Evolutionary conservation across 2,329 filamentous ascomycete species (phyloP).

Genomic region (Blastomyces parvus): DNA sequence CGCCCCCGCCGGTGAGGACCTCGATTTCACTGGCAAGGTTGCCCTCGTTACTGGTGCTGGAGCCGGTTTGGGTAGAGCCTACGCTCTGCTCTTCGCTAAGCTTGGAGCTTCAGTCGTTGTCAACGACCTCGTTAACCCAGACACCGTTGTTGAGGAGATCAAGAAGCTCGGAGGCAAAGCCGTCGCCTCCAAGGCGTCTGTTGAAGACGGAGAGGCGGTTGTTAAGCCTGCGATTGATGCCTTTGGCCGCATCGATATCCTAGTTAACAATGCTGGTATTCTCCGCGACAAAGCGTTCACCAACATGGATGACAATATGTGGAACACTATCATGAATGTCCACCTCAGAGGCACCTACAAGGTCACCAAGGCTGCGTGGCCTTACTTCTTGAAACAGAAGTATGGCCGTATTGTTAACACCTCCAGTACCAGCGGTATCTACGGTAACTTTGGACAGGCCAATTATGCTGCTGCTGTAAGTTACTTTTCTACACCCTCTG

Average conservation of each 20-base stretch:
- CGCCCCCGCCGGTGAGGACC: conserved; percentile 61
- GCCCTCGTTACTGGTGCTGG: conserved; percentile 81
- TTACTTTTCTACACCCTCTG: conserved; percentile 19
- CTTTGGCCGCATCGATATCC: conserved; percentile 85
- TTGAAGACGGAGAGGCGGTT: conserved; percentile 82
- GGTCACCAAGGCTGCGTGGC: conserved; percentile 94
- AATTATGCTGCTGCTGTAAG: conserved; percentile 87
- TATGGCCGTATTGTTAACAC: conserved; percentile 97
- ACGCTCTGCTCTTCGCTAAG: conserved; percentile 79
- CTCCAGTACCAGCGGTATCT: conserved; percentile 92
- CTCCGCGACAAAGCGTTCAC: conserved; percentile 94
- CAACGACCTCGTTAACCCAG: conserved; percentile 90
- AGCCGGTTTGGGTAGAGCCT: conserved; percentile 79
- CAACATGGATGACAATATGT: conserved; percentile 93
- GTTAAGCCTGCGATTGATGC: conserved; percentile 90
- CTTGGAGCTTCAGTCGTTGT: conserved; percentile 78
- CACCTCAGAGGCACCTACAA: conserved; percentile 94
- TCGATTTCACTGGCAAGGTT: conserved; percentile 76
- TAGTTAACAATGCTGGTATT: conserved; percentile 98
- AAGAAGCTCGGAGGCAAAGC: conserved; percentile 81
- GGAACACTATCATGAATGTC: conserved; percentile 85
- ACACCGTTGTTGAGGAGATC: conserved; percentile 85
- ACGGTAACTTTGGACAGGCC: conserved; percentile 97
- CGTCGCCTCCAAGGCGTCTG: conserved; percentile 84
- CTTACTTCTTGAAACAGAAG: conserved; percentile 96